Base-by-base conservation (phyloP, 164 flowering plant genomes). In the Pachysandra terminalis region DNA sequence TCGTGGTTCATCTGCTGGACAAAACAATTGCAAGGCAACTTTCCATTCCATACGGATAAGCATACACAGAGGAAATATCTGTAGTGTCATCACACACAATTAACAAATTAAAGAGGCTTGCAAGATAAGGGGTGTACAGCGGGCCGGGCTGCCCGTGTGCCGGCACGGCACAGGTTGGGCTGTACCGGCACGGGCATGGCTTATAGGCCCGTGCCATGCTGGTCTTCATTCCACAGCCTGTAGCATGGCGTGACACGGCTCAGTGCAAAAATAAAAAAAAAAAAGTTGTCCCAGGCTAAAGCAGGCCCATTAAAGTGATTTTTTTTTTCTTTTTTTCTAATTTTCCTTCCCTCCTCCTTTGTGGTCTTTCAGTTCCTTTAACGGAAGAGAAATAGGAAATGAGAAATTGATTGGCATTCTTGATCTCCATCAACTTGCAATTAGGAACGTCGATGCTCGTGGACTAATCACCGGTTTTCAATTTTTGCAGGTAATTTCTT, bases 391-490 rank as follows among this genome's bases (percentile, higher is more conserved):
- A 79, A 78, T 76, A 25, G 98, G 95, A 69, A 82, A 86, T 67
- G 96, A 89, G 67, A 90, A 93, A 82, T 27, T 93, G 80, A 71
- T 87, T 27, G 91, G 65, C 26, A 59, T 90, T 68, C 74, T 93
- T 69, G 96, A 93, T 81, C 75, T 93, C 69, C 76, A 79, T 26
- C 61, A 82, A n/a, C 68, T 93, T 56, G 3, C 85, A 32, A 85
- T 81, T 41, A 84, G 74, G 66, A 93, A 93, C 67, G 66, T 90
- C 32, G 98, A 93, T 81, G 79, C 84, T 57, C 95, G 91, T 63
- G 90, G 82, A 28, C 74, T 93, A 61, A 90, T 90, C 56, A 89
- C 89, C 0, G 93, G 95, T 40, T 93, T 93, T 79, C 96, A 93
- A 55, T 83, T 90, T 75, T 77, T 93, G 51, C 98, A 93, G 92